Evolutionary conservation across 2,329 filamentous ascomycete species (phyloP), one percentile per base, ranked within the genome.

Genomic region (Colletotrichum tropicale): DNA sequence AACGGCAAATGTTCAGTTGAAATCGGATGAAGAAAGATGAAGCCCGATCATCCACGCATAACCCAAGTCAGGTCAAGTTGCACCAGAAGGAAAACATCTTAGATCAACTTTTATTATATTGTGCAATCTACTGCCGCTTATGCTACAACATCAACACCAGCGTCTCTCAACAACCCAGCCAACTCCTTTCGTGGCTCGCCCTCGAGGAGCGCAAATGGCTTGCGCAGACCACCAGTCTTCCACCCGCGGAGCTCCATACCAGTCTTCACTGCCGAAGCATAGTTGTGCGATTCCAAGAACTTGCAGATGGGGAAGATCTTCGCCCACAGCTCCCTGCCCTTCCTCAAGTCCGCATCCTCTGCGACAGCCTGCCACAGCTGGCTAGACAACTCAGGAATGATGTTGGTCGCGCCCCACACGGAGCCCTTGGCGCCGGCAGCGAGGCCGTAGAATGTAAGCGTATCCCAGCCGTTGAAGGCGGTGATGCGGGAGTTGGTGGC

Each of bases 401-500:
- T 81, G 73, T 90, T 89, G 3, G 87, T 85, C 0, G 88, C 87
- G 1, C 88, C 88, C 88, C 88, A 89, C 1, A 89, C 86, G 5
- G 85, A 86, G 5, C 88, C 88, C 61, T 87, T 87, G 10, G 87
- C 86, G 0, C 88, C 88, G 1, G 88, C 87, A 1, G 86, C 86
- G 12, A 90, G 80, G 12, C 88, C 88, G 76, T 89, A 89, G 78
- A 90, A 90, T 0, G 88, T 90, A 18, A 90, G 80, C 0, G 88
- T 89, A 74, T 90, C 88, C 88, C 88, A 90, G 2, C 88, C 88
- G 71, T 90, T 90, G 79, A 90, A 89, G 0, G 86, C 83, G 2
- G 86, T 89, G 75, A 89, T 86, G 30, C 83, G 78, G 69, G 85
- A 12, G 77, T 77, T 62, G 78, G 72, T 68, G 6, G 79, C 78